Percentiles rank a stretch among this genome's conserved stretches.
These are phyloP conservation scores for Phialocephala sp. DNA, from an alignment of 2,329 filamentous ascomycete species.

Conservation along the genomic window DNA sequence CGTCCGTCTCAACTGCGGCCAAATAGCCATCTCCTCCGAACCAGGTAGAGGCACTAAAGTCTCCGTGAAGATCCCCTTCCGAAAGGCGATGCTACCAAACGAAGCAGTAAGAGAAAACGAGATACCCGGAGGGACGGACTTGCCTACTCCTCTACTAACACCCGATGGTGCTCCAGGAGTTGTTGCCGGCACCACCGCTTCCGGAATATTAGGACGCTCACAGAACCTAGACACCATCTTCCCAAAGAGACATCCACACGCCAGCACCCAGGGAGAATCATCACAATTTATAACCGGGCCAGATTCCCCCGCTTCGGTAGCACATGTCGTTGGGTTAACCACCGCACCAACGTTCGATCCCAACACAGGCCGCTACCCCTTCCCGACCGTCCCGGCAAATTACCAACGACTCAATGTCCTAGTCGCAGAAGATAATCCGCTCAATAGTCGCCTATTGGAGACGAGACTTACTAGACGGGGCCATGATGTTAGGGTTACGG, in stretches of 20 bases:
- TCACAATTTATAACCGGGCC: constrained; percentile 11
- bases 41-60: constrained; percentile 31
- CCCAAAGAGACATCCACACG: constrained; percentile 6
- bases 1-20: constrained; percentile 33
- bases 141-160: constrained; percentile 26
- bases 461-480: constrained; percentile 77
- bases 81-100: constrained; percentile 20
- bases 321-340: constrained; percentile 12
- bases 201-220: constrained; percentile 15
- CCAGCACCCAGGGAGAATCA: not conserved
- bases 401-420: constrained; percentile 54
- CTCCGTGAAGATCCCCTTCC: constrained; percentile 35
- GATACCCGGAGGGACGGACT: not conserved
- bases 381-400: constrained; percentile 8
- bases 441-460: constrained; percentile 80
- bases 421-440: constrained; percentile 79
- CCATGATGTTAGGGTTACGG: constrained; percentile 72
- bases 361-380: constrained; percentile 19
- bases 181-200: not conserved
- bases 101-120: not conserved
- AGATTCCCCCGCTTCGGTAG: constrained; percentile 16
- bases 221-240: constrained; percentile 12
- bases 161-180: constrained; percentile 1
- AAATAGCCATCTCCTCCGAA: constrained; percentile 34
- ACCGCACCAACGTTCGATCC: constrained; percentile 16